A percentile compares a stretch with the other conserved stretches of the same genome.
phyloP scores from a whole-genome alignment of 108 stramenopile species.

The Cyclostephanos tholiformis region DNA sequence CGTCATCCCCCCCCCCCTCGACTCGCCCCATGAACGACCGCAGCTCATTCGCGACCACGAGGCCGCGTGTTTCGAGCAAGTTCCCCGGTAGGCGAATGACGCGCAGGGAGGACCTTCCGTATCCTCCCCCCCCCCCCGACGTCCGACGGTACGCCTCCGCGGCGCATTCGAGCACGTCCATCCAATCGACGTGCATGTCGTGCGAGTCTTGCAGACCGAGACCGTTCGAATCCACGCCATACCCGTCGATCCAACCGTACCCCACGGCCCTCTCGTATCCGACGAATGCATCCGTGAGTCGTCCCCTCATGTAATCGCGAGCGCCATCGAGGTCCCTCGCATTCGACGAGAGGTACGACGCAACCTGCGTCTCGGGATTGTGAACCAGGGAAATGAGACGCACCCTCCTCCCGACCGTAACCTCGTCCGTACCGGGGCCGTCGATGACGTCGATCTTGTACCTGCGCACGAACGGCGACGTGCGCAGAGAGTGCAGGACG shows the following conservation, averaged over 20 bases:
- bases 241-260: slow-evolving; percentile 50
- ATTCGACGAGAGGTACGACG: slow-evolving; percentile 41
- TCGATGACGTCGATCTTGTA: slow-evolving; percentile 28
- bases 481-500: slow-evolving; percentile 50
- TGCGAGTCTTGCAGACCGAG: slow-evolving; percentile 65
- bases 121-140: neutral
- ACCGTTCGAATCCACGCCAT: slow-evolving; percentile 82
- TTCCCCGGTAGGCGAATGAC: slow-evolving; percentile 79
- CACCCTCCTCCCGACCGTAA: slow-evolving; percentile 17
- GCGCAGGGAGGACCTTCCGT: slow-evolving; percentile 51
- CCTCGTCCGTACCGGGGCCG: neutral
- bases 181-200: slow-evolving; percentile 67
- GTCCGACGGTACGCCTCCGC: slow-evolving; percentile 46
- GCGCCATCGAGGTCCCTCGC: slow-evolving; percentile 43
- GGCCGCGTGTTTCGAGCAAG: slow-evolving; percentile 72
- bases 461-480: slow-evolving; percentile 58
- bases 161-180: slow-evolving; percentile 49
- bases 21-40: slow-evolving; percentile 35
- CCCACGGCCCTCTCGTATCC: slow-evolving; percentile 58
- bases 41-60: slow-evolving; percentile 61
- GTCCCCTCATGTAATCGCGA: slow-evolving; percentile 51
- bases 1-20: no score
- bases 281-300: slow-evolving; percentile 63
- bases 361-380: slow-evolving; percentile 71
- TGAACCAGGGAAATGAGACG: slow-evolving; percentile 60